These are phyloP conservation scores for Choanephora cucurbitarum DNA, from an alignment of 371 early-diverging fungal genomes.

Conservation along the genomic window DNA sequence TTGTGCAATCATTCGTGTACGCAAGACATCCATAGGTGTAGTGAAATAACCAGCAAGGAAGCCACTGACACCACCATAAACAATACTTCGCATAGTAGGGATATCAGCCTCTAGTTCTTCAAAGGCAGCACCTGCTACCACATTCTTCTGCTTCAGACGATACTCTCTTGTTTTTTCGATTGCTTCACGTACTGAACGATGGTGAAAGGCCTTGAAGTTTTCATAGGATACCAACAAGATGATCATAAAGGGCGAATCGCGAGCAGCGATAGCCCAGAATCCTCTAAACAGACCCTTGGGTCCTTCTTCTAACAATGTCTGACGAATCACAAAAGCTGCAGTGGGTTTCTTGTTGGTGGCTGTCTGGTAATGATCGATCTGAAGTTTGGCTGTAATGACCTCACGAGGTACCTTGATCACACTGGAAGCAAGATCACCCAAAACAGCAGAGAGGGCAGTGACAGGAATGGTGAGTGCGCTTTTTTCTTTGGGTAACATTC, in stretches of 20 bases:
- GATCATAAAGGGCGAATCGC: conserved; percentile 85
- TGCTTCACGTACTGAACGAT: conserved; percentile 46
- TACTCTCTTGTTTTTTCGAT: conserved; percentile 34
- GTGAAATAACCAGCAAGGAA: conserved; percentile 81
- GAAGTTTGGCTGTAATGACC: conserved; percentile 79
- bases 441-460: conserved; percentile 73
- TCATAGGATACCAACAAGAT: conserved; percentile 82
- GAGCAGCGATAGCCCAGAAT: conserved; percentile 74
- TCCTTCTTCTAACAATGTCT: conserved; percentile 67
- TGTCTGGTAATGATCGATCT: conserved; percentile 63
- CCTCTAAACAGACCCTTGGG: conserved; percentile 75
- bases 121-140: conserved; percentile 51
- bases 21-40: conserved; percentile 82
- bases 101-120: conserved; percentile 65
- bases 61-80: conserved; percentile 81
- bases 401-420: conserved; percentile 86
- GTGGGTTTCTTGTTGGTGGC: conserved; percentile 31
- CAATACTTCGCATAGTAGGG: conserved; percentile 65
- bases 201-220: conserved; percentile 75
- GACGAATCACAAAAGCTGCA: conserved; percentile 55
- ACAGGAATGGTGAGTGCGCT: conserved; percentile 49
- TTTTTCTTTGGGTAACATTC: conserved; percentile 48
- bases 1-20: conserved; percentile 77
- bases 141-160: conserved; percentile 35
- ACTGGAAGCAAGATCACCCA: conserved; percentile 76